Conservation (phyloP, 208 protist species). For the Acanthamoeba healyi region DNA sequence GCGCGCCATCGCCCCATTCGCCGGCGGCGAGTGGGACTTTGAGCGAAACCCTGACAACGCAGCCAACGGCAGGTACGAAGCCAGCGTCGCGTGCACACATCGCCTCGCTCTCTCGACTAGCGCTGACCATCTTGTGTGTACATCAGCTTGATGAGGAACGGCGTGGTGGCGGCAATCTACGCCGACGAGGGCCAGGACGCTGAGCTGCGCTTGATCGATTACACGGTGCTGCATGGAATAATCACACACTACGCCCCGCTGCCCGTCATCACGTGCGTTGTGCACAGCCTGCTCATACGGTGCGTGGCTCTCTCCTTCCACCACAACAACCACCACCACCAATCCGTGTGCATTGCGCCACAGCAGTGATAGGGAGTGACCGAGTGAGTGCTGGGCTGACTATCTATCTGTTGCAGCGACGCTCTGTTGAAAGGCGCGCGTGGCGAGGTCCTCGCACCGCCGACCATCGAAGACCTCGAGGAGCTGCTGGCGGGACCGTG, state of each 20-base stretch:
- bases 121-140: background rate
- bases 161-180: conserved; percentile 36
- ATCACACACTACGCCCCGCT: conserved; percentile 71
- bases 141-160: conserved; percentile 56
- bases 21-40: conserved; percentile 21
- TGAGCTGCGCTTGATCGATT: background rate
- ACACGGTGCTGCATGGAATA: conserved; percentile 65
- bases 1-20: conserved; percentile 8
- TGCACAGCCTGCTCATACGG: conserved; percentile 59
- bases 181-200: background rate
- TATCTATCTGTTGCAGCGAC: no score
- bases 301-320: background rate
- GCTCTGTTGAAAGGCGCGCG: background rate
- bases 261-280: conserved; percentile 29
- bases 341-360: background rate
- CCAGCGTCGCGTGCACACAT: no score
- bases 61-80: conserved; percentile 46
- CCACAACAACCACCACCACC: background rate
- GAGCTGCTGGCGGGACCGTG: conserved; percentile 19
- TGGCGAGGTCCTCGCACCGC: background rate
- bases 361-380: no score
- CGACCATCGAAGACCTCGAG: conserved; percentile 25
- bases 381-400: no score
- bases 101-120: no score
- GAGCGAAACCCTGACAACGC: background rate